These are phyloP conservation scores for Physcomitrium patens DNA, from an alignment of 225 moss, liverwort and hornwort genomes.

Conservation along the genomic window DNA sequence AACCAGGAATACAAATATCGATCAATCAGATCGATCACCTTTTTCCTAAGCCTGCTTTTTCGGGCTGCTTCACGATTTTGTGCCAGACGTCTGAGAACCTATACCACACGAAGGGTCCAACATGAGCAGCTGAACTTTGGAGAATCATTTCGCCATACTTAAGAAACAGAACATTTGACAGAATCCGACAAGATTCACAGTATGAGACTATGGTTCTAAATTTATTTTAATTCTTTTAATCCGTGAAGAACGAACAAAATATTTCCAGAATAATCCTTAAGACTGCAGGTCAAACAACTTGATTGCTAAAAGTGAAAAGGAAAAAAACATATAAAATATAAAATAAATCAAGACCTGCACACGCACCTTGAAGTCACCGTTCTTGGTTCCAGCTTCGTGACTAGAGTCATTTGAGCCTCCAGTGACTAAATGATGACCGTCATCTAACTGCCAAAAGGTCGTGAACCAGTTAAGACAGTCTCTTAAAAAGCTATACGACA, in stretches of 20 bases:
- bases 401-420: conserved; percentile 83
- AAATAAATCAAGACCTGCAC: neutral
- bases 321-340: too few relatives aligned
- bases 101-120: conserved; percentile 34
- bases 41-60: conserved; percentile 95
- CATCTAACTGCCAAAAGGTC: conserved; percentile 68
- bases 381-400: conserved; percentile 89
- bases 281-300: too few relatives aligned
- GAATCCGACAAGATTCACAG: too few relatives aligned
- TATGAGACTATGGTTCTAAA: too few relatives aligned
- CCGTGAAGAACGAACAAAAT: too few relatives aligned
- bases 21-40: conserved; percentile 49
- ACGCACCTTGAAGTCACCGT: conserved; percentile 91
- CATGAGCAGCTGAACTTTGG: conserved; percentile 10
- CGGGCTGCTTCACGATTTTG: conserved; percentile 99
- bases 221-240: too few relatives aligned
- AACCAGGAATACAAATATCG: neutral
- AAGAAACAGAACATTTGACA: too few relatives aligned
- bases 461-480: neutral
- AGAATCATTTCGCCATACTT: neutral
- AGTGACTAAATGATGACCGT: conserved; percentile 76
- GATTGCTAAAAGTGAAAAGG: too few relatives aligned
- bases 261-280: too few relatives aligned
- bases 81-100: conserved; percentile 94
- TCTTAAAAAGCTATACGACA: conserved; percentile 1